phyloP scores from a whole-genome alignment of 2,329 filamentous ascomycete genomes.

The Exophiala xenobiotica region DNA sequence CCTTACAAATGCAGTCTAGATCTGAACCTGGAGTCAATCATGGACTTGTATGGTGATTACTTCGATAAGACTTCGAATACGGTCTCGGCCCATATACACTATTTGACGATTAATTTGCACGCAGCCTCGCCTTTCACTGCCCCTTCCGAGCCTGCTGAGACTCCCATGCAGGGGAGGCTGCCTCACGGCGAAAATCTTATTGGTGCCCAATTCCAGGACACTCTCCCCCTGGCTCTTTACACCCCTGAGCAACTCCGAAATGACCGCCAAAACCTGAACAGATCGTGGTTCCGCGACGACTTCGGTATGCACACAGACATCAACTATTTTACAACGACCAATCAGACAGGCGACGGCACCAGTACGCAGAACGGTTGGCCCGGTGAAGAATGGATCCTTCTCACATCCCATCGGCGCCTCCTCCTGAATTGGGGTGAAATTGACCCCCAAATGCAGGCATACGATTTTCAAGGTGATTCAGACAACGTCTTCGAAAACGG shows the following conservation, averaged over 20 bases:
- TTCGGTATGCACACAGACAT: constrained; percentile 22
- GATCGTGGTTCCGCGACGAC: constrained; percentile 51
- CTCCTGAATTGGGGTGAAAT: constrained; percentile 57
- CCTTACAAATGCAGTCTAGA: constrained; percentile 55
- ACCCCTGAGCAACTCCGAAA: constrained; percentile 49
- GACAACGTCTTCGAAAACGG: constrained; percentile 51
- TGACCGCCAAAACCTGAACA: constrained; percentile 58
- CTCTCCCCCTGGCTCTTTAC: constrained; percentile 48
- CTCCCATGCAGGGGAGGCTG: constrained; percentile 43
- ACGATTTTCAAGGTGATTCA: constrained; percentile 55
- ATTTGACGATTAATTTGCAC: constrained; percentile 61
- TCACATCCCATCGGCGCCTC: constrained; percentile 54
- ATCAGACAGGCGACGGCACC: constrained; percentile 31
- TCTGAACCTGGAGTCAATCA: constrained; percentile 52
- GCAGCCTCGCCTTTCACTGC: constrained; percentile 48
- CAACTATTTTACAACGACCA: constrained; percentile 51
- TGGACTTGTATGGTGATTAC: constrained; percentile 53
- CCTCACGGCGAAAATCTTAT: constrained; percentile 48
- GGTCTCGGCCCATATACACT: constrained; percentile 54
- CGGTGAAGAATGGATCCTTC: constrained; percentile 58
- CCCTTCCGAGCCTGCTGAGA: constrained; percentile 44
- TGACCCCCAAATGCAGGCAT: constrained; percentile 57
- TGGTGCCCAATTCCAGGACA: constrained; percentile 47
- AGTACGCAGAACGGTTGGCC: constrained; percentile 63
- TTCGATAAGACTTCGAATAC: constrained; percentile 54